These are phyloP conservation scores for Boletus vinaceobasis DNA, from an alignment of 768 basidiomycete species.

Conservation along the genomic window DNA sequence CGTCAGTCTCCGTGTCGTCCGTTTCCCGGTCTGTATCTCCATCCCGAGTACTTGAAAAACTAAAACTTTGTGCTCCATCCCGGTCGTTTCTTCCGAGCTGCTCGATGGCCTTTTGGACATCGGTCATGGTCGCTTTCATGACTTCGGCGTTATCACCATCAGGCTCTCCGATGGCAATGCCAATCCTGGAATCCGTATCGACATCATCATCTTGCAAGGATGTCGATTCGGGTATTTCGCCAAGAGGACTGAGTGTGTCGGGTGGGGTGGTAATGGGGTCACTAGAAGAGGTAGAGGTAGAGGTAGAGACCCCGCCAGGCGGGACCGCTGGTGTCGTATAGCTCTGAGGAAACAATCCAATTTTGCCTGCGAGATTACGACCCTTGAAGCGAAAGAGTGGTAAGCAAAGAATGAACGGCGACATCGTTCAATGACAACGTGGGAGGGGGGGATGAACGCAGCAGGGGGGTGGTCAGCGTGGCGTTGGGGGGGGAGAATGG, in stretches of 20 bases:
- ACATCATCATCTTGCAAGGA: constrained; percentile 22
- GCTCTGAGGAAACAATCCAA: constrained; percentile 88
- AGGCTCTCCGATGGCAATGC: constrained; percentile 25
- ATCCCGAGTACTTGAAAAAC: constrained; percentile 67
- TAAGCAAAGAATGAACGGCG: constrained; percentile 25
- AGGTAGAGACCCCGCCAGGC: constrained; percentile 23
- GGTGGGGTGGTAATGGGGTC: constrained; percentile 17
- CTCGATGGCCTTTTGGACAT: constrained; percentile 88
- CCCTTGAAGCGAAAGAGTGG: constrained; percentile 49
- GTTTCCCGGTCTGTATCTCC: constrained; percentile 44
- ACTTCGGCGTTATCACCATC: constrained; percentile 44
- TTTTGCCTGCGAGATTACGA: constrained; percentile 72
- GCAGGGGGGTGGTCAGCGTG: constrained; percentile 4
- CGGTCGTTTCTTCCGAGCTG: constrained; percentile 64
- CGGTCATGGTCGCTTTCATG: constrained; percentile 86
- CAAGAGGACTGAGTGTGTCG: constrained; percentile 40
- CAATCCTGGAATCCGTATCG: constrained; percentile 25
- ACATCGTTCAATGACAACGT: constrained; percentile 23
- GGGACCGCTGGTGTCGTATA: constrained; percentile 72
- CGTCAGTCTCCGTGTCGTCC: constrained; percentile 51
- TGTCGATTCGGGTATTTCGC: constrained; percentile 45
- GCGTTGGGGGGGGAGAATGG: neutral
- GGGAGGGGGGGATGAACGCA: constrained; percentile 7
- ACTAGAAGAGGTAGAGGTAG: constrained; percentile 27
- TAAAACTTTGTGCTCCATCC: constrained; percentile 67